phyloP scores from a whole-genome alignment of 495 filamentous ascomycete genomes.

The Umbilicaria muhlenbergii region DNA sequence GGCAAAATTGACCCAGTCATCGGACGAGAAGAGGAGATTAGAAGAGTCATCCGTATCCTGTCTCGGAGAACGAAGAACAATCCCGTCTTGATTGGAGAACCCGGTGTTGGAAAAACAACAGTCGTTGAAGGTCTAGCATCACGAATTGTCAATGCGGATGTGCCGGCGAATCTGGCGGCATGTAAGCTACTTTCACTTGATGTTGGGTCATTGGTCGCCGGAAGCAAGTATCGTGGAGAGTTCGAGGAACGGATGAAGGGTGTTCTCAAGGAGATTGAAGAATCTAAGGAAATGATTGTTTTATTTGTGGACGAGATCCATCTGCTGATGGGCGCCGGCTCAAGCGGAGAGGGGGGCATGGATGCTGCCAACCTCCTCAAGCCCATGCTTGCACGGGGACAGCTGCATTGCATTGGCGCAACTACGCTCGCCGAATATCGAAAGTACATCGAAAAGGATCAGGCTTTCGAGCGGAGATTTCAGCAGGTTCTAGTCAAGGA shows the following conservation, averaged over 20 bases:
- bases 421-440: constrained; percentile 91
- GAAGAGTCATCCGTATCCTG: constrained; percentile 84
- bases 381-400: constrained; percentile 89
- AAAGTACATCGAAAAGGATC: constrained; percentile 98
- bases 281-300: constrained; percentile 93
- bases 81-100: constrained; percentile 87
- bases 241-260: constrained; percentile 99
- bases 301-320: constrained; percentile 98
- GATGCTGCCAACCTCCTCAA: constrained; percentile 95
- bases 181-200: constrained; percentile 91
- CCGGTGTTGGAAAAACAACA: constrained; percentile 96
- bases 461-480: constrained; percentile 94
- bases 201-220: constrained; percentile 85
- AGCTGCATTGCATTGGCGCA: constrained; percentile 94
- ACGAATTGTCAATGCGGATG: constrained; percentile 88
- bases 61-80: constrained; percentile 97
- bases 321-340: constrained; percentile 91
- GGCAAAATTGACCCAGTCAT: constrained; percentile 98
- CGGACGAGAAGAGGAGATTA: constrained; percentile 90
- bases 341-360: constrained; percentile 92
- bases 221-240: constrained; percentile 94
- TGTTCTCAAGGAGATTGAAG: constrained; percentile 88
- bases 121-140: constrained; percentile 94
- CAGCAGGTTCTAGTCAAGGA: constrained; percentile 96
- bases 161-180: constrained; percentile 86